Evolutionary conservation across 1,139 yeast species (phyloP).

Genomic region (Pichia sp.): DNA sequence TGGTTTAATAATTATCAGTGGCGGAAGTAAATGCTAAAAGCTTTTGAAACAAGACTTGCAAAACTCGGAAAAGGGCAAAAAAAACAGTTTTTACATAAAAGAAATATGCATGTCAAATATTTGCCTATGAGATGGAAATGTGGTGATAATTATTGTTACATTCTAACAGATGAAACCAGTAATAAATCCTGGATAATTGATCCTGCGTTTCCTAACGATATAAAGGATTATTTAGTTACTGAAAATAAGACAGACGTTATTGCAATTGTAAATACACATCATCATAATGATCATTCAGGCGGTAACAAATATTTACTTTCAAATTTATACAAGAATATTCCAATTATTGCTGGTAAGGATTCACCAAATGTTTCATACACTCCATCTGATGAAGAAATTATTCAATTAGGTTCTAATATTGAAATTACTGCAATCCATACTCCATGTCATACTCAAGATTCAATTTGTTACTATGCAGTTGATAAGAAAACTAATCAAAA

Average conservation of each 20-base stretch:
- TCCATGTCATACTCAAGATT: slow-evolving; percentile 96
- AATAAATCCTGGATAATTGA: slow-evolving; percentile 79
- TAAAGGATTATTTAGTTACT: slow-evolving; percentile 32
- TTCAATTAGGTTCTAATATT: slow-evolving; percentile 56
- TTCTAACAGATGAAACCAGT: slow-evolving; percentile 62
- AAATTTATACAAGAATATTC: slow-evolving; percentile 43
- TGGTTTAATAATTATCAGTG: background rate
- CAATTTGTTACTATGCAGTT: slow-evolving; percentile 73
- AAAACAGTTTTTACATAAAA: background rate
- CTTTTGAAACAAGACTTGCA: background rate
- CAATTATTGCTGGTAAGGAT: slow-evolving; percentile 82
- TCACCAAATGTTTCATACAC: slow-evolving; percentile 63
- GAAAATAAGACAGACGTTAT: slow-evolving; percentile 39
- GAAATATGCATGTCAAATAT: slow-evolving; percentile 65
- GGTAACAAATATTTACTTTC: slow-evolving; percentile 54
- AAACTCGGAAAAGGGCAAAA: background rate
- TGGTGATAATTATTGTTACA: slow-evolving; percentile 86
- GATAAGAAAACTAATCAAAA: slow-evolving; percentile 57
- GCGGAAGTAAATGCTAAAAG: background rate
- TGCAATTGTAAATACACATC: slow-evolving; percentile 91
- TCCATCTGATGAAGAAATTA: slow-evolving; percentile 59
- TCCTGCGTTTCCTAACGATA: slow-evolving; percentile 57
- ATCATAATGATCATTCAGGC: slow-evolving; percentile 90
- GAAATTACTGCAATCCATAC: slow-evolving; percentile 83
- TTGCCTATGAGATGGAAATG: slow-evolving; percentile 94